phyloP scores from a whole-genome alignment of 371 early-diverging fungal genomes.

The Rhizopus stolonifer region DNA sequence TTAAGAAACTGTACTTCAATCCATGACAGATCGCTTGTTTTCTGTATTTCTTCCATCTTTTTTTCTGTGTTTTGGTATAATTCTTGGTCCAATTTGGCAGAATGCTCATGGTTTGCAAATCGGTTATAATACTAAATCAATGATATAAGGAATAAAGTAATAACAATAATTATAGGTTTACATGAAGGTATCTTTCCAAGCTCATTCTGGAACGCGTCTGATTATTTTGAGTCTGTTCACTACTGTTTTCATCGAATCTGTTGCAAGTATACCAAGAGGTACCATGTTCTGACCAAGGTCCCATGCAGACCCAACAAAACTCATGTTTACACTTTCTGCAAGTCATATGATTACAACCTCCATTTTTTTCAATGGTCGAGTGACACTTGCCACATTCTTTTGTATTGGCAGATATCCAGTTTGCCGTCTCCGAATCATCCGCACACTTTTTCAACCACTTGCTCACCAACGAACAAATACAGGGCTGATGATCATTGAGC shows the following conservation, averaged over 20 bases:
- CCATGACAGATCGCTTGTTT: constrained; percentile 90
- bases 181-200: constrained; percentile 93
- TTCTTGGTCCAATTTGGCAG: constrained; percentile 86
- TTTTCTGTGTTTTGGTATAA: constrained; percentile 85
- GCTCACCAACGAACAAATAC: constrained; percentile 82
- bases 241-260: constrained; percentile 84
- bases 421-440: constrained; percentile 98
- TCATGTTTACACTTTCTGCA: constrained; percentile 86
- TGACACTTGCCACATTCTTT: constrained; percentile 95
- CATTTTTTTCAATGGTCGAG: constrained; percentile 96
- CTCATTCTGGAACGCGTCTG: constrained; percentile 84
- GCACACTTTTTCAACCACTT: constrained; percentile 93
- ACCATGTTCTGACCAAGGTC: constrained; percentile 93
- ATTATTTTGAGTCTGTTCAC: constrained; percentile 76
- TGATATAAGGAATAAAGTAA: background rate
- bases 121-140: constrained; percentile 85
- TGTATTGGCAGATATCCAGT: constrained; percentile 96
- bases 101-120: constrained; percentile 95
- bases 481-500: constrained; percentile 87
- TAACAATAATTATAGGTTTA: constrained; percentile 29
- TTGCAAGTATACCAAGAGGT: constrained; percentile 90
- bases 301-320: constrained; percentile 87
- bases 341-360: constrained; percentile 94
- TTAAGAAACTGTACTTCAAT: constrained; percentile 97
- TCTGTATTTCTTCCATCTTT: constrained; percentile 96